phyloP scores from a whole-genome alignment of 164 flowering plant genomes.

The Hamamelis virginiana region DNA sequence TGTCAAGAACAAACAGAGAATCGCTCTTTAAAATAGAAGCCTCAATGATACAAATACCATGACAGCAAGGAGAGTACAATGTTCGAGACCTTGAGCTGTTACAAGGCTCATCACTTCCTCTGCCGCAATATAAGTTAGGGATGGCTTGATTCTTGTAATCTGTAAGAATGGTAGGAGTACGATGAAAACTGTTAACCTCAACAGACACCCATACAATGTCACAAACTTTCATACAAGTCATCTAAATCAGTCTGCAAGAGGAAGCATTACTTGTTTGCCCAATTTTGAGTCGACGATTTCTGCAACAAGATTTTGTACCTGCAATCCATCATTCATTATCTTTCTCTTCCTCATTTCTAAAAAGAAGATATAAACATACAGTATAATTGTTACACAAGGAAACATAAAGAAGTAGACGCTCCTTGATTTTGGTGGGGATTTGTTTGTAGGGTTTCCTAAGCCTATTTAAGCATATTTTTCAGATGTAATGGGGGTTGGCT shows the following conservation, averaged over 20 bases:
- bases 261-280: constrained; percentile 85
- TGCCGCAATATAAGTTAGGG: constrained; percentile 83
- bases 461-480: too few relatives aligned
- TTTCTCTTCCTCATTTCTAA: neutral
- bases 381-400: too few relatives aligned
- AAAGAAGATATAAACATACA: too few relatives aligned
- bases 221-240: neutral
- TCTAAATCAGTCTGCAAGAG: neutral
- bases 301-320: constrained; percentile 94
- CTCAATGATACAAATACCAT: neutral
- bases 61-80: constrained; percentile 4
- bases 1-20: constrained; percentile 31
- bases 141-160: constrained; percentile 84
- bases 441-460: too few relatives aligned
- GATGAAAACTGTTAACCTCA: neutral
- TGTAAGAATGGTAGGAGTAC: constrained; percentile 23
- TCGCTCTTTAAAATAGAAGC: neutral
- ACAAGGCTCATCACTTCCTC: constrained; percentile 99
- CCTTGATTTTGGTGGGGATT: too few relatives aligned
- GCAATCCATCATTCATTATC: constrained; percentile 19
- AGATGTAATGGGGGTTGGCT: too few relatives aligned
- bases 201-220: neutral
- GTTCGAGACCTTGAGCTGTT: constrained; percentile 84
- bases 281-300: constrained; percentile 90
- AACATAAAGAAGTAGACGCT: neutral